Conservation (phyloP, 2,329 filamentous ascomycete genomes). For the Leptographium radiaticola region DNA sequence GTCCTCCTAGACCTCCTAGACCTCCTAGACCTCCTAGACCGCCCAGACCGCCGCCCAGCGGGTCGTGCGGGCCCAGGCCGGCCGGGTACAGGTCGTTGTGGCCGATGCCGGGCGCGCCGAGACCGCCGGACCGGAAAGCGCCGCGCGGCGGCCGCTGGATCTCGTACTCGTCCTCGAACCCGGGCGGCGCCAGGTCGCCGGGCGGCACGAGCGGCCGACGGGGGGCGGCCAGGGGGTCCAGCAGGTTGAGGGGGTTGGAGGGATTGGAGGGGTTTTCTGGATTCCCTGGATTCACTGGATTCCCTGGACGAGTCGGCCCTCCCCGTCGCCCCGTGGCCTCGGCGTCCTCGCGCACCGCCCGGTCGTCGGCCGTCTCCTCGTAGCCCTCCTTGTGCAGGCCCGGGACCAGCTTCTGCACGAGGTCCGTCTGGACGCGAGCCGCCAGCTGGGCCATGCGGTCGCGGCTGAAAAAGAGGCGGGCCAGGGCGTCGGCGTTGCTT, state of each 20-base stretch:
- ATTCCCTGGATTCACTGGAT: too few species aligned
- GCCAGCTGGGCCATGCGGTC: slow-evolving; percentile 56
- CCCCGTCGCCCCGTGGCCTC: slow-evolving; percentile 25
- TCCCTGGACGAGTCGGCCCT: slow-evolving; percentile 6
- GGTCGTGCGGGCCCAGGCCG: slow-evolving; percentile 74
- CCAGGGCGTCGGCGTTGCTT: slow-evolving; percentile 18
- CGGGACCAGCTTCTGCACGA: slow-evolving; percentile 76
- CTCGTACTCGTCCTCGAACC: slow-evolving; percentile 88
- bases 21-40: slow-evolving; percentile 50
- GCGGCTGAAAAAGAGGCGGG: slow-evolving; percentile 60
- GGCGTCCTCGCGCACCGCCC: slow-evolving; percentile 27
- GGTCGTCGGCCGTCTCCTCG: slow-evolving; percentile 32
- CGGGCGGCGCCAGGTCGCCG: slow-evolving; percentile 70
- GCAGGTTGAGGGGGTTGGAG: slow-evolving; percentile 50
- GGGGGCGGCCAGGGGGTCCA: slow-evolving; percentile 50
- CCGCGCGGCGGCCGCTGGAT: slow-evolving; percentile 55
- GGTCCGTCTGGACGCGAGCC: slow-evolving; percentile 57
- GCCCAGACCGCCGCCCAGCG: slow-evolving; percentile 54
- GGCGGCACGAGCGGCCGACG: slow-evolving; percentile 48
- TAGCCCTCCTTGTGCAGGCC: slow-evolving; percentile 67
- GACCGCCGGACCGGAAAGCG: slow-evolving; percentile 12
- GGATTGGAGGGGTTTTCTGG: slow-evolving; percentile 30
- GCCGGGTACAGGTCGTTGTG: slow-evolving; percentile 80
- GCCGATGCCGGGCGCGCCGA: slow-evolving; percentile 43
- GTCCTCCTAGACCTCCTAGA: slow-evolving; percentile 49